Evolutionary conservation across 495 filamentous ascomycete species (phyloP).

Genomic region (Aspergillus heteromorphus): DNA sequence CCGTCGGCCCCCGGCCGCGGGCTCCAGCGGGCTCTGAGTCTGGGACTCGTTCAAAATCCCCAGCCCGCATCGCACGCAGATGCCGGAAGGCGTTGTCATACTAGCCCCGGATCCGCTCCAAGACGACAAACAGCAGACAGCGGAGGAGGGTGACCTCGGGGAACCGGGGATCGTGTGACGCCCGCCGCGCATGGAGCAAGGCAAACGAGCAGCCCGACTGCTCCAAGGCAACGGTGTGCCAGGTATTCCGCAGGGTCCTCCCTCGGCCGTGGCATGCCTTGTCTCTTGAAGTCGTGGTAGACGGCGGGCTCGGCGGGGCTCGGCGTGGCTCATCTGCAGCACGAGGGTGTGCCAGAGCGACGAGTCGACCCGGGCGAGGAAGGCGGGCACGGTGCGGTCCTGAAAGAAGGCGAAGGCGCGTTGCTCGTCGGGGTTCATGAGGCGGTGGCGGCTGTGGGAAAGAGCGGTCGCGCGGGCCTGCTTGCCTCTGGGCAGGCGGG

Average conservation of each 20-base stretch:
- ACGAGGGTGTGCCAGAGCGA: slow-evolving; percentile 45
- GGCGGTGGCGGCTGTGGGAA: not conserved
- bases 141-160: slow-evolving; percentile 16
- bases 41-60: slow-evolving; percentile 7
- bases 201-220: slow-evolving; percentile 15
- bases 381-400: slow-evolving; percentile 30
- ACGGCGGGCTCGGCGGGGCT: slow-evolving; percentile 46
- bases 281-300: slow-evolving; percentile 28
- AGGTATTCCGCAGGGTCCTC: slow-evolving; percentile 11
- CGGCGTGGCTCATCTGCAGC: slow-evolving; percentile 37
- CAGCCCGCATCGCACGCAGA: slow-evolving; percentile 13
- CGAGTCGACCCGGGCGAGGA: slow-evolving; percentile 41
- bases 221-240: slow-evolving; percentile 19
- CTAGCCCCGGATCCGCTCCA: slow-evolving; percentile 17
- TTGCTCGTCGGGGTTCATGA: slow-evolving; percentile 11
- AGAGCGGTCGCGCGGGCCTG: not conserved
- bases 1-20: too few species aligned
- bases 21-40: not conserved
- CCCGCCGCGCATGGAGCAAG: slow-evolving; percentile 10
- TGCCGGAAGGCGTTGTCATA: slow-evolving; percentile 17
- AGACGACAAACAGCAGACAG: slow-evolving; percentile 20
- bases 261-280: slow-evolving; percentile 6
- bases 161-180: slow-evolving; percentile 16
- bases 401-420: slow-evolving; percentile 34
- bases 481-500: not conserved